Evolutionary conservation across 345 rosid species (phyloP), one percentile per base, ranked within the genome.

Genomic region (Draba incana): DNA sequence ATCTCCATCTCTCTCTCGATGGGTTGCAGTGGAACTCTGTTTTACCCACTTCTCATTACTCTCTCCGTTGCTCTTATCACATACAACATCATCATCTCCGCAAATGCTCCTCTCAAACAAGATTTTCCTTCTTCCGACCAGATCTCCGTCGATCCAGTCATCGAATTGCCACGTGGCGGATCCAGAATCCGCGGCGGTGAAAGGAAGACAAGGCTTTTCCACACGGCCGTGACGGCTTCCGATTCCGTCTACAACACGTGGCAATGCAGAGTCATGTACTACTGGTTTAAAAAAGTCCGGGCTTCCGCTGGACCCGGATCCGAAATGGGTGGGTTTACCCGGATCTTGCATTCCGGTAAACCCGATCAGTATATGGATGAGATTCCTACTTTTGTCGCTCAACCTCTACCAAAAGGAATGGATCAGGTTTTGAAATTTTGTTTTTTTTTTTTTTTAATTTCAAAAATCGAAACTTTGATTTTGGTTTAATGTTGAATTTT

Each of bases 141-240:
- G 10, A 28, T 79, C 31, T 74, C 78, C 14, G 70, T 84, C 14
- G 96, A 95, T 74, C 94, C 93, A 7, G 67, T 89, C 10, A 89
- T 95, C 79, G 78, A 79, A 80, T 84, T 95, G 82, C 97, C 98
- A 0, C 55, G 81, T 10, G 85, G 75, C 9, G 80, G 81, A 72
- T 85, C 94, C 8, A 74, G 78, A 37, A 69, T 66, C 48, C 55
- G 55, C 1, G 52, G 72, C 0, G 53, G 43, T 24, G 10, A 46
- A 6, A 56, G 52, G 13, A 52, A 60, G 75, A 78, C 54, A 69
- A 69, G 96, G 65, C 78, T 88, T 46, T 95, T 95, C 72, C 99
- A 95, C 83, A 95, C 94, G n/a, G 99, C 99, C 0, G 92, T 95
- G n/a, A 95, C 98, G 2, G 90, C 99, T 5, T 95, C 98, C 1